A percentile compares a stretch with the other conserved stretches of the same genome.
Conservation (phyloP, 1,284 basidiomycete species). For the Malassezia restricta region DNA sequence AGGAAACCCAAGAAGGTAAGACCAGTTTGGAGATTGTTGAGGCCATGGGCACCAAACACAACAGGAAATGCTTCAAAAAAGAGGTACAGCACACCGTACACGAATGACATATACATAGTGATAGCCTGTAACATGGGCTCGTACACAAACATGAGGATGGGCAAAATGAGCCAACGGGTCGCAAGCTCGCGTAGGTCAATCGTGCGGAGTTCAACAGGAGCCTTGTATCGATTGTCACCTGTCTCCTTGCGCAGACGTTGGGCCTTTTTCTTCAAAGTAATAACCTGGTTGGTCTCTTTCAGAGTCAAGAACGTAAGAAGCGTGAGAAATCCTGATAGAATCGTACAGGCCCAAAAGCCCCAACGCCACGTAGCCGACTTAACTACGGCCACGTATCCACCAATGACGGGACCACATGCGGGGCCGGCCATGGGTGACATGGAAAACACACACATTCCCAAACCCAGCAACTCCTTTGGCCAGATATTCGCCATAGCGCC, state of each 20-base stretch:
- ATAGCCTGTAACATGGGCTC: constrained; percentile 67
- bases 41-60: constrained; percentile 40
- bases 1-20: constrained; percentile 45
- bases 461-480: constrained; percentile 59
- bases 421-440: constrained; percentile 68
- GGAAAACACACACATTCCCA: constrained; percentile 59
- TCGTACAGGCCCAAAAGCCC: constrained; percentile 63
- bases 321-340: constrained; percentile 54
- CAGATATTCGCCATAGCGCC: constrained; percentile 55
- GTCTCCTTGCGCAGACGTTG: constrained; percentile 54
- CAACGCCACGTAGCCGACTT: constrained; percentile 54
- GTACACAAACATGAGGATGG: constrained; percentile 50
- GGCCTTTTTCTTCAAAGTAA: constrained; percentile 53
- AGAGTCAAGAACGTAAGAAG: constrained; percentile 57
- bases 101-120: constrained; percentile 65
- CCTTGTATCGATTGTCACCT: constrained; percentile 54
- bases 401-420: constrained; percentile 45
- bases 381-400: constrained; percentile 49
- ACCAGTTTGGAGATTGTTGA: constrained; percentile 35
- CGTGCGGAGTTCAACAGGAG: constrained; percentile 29
- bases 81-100: constrained; percentile 50
- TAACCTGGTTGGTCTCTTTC: constrained; percentile 60
- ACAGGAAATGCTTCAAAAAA: constrained; percentile 44
- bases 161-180: constrained; percentile 57
- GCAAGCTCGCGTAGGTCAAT: constrained; percentile 47